phyloP scores from a whole-genome alignment of 2,329 filamentous ascomycete genomes.

The Xylaria sp. region DNA sequence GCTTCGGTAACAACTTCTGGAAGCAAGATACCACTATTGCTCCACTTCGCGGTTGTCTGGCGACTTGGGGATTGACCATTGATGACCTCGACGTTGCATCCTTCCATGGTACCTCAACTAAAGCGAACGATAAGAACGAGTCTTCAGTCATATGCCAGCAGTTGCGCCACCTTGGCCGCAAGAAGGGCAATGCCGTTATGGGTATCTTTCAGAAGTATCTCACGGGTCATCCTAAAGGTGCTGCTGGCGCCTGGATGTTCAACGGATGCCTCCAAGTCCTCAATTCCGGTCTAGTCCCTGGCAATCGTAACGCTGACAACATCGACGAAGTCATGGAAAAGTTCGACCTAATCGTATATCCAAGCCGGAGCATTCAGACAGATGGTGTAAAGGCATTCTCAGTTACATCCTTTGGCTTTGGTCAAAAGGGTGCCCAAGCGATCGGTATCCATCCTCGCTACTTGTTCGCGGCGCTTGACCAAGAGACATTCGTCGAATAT shows the following conservation, averaged over 20 bases:
- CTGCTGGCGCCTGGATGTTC: slow-evolving; percentile 99
- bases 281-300: slow-evolving; percentile 92
- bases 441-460: slow-evolving; percentile 97
- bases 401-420: slow-evolving; percentile 98
- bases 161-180: slow-evolving; percentile 91
- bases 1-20: slow-evolving; percentile 99
- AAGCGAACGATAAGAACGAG: slow-evolving; percentile 99
- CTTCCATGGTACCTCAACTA: slow-evolving; percentile 98
- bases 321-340: slow-evolving; percentile 96
- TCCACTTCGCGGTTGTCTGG: slow-evolving; percentile 92
- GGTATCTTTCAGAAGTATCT: slow-evolving; percentile 99
- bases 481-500: slow-evolving; percentile 84
- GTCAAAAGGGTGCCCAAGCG: slow-evolving; percentile 97
- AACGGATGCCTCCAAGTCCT: slow-evolving; percentile 97
- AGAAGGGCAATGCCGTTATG: slow-evolving; percentile 94
- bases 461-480: slow-evolving; percentile 92
- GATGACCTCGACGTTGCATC: slow-evolving; percentile 96
- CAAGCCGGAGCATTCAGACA: slow-evolving; percentile 93
- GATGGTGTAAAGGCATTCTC: slow-evolving; percentile 99
- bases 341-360: slow-evolving; percentile 98
- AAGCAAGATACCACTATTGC: slow-evolving; percentile 94
- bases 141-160: slow-evolving; percentile 98
- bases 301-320: slow-evolving; percentile 98
- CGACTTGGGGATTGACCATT: slow-evolving; percentile 97
- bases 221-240: slow-evolving; percentile 98